Evolutionary conservation across 805 yeast species (phyloP).

Genomic region (Lachancea thermotolerans): DNA sequence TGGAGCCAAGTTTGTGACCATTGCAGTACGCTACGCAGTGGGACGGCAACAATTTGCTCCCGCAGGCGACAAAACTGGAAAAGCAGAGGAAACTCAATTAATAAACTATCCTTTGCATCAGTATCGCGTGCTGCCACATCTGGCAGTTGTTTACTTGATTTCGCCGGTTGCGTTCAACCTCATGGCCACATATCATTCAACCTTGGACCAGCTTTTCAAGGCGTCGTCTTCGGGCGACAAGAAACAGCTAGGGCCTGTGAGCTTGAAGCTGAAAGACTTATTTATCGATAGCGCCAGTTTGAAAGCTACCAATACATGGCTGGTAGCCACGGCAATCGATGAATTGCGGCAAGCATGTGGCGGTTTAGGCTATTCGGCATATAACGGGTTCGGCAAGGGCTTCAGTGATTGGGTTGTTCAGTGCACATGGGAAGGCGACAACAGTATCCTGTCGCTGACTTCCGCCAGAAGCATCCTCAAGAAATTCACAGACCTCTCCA

Average conservation of each 20-base stretch:
- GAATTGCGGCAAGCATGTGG: constrained; percentile 92
- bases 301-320: constrained; percentile 88
- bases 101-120: constrained; percentile 87
- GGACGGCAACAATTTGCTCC: constrained; percentile 78
- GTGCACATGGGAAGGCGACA: constrained; percentile 98
- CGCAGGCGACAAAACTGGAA: constrained; percentile 24
- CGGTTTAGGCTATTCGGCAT: constrained; percentile 94
- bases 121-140: constrained; percentile 75
- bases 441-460: constrained; percentile 75
- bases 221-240: constrained; percentile 43
- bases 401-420: constrained; percentile 94
- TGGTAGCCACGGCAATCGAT: constrained; percentile 70
- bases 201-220: constrained; percentile 48
- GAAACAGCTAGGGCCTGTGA: constrained; percentile 40
- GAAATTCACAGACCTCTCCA: constrained; percentile 35
- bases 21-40: constrained; percentile 83
- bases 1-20: constrained; percentile 71
- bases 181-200: constrained; percentile 42
- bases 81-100: constrained; percentile 49
- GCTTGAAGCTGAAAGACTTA: constrained; percentile 56
- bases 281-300: constrained; percentile 82
- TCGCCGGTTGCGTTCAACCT: constrained; percentile 64
- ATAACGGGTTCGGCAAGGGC: constrained; percentile 84
- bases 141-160: constrained; percentile 73
- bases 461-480: constrained; percentile 66